Base-by-base conservation (phyloP, 768 basidiomycete genomes). In the Lactarius deliciosus region DNA sequence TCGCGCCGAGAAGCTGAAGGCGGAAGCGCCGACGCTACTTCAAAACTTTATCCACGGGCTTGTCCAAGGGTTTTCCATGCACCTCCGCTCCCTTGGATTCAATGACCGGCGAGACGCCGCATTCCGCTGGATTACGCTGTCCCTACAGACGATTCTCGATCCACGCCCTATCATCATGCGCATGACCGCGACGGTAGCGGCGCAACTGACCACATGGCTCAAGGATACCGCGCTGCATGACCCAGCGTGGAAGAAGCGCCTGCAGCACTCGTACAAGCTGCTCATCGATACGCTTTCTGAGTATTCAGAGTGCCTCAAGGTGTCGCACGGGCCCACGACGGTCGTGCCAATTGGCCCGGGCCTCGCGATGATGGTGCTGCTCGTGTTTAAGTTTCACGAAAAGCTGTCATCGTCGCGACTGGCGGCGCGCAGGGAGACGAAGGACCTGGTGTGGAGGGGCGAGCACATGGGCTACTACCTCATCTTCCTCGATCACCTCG, bases 81-180 rank as follows among this genome's bases (percentile, higher is more conserved):
- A 32, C 47, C 41, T 60, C 0, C 76, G 76, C 0, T 69, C 74
- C 0, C 76, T 85, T 10, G 81, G 84, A 28, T 85, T 85, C 82
- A 83, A 84, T 20, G 74, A 73, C 38, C 73, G 75, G 0, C 79
- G 80, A 2, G 87, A 85, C 0, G 78, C 77, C 11, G 86, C 87
- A 70, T 89, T 85, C 71, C 82, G 85, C 7, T 82, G 82, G 68
- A 74, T 88, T 28, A 78, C 85, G 0, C 85, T 86, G 40, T 78
- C 84, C 0, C 74, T 88, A 4, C 83, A 80, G 58, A 74, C 77
- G 64, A 82, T 88, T 50, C 78, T 82, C n/a, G 79, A 78, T 36
- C 28, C 60, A 18, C 81, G 76, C 61, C 77, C 79, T 5, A 69
- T 71, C n/a, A 65, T 70, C 41, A 68, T 71, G 2, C 62, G 47